phyloP scores from a whole-genome alignment of 257 asterid species.

The Nicotiana undulata region DNA sequence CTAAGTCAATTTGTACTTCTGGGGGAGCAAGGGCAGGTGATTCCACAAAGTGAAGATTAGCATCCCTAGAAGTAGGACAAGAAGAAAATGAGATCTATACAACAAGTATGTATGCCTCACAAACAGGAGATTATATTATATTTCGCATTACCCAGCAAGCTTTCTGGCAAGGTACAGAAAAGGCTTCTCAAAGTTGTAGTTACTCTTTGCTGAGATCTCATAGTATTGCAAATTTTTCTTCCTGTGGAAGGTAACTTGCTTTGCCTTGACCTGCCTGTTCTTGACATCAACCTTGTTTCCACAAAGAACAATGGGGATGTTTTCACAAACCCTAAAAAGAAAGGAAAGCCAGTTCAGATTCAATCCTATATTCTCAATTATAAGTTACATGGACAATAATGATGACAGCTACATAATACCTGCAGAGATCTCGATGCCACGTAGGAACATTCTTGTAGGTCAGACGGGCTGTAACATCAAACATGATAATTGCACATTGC shows the following conservation, averaged over 20 bases:
- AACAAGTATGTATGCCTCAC: neutral
- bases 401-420: slow-evolving; percentile 21
- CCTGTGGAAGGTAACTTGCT: slow-evolving; percentile 71
- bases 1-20: slow-evolving; percentile 51
- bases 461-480: slow-evolving; percentile 72
- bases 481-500: slow-evolving; percentile 79
- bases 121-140: neutral
- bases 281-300: slow-evolving; percentile 81
- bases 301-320: slow-evolving; percentile 61
- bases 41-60: slow-evolving; percentile 59
- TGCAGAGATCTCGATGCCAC: slow-evolving; percentile 81
- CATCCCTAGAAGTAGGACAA: slow-evolving; percentile 28
- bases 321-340: slow-evolving; percentile 52
- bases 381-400: neutral
- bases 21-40: slow-evolving; percentile 75
- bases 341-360: neutral
- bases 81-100: neutral
- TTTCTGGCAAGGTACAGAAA: slow-evolving; percentile 60
- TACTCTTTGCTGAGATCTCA: slow-evolving; percentile 75
- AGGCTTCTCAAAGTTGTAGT: slow-evolving; percentile 83
- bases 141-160: slow-evolving; percentile 52
- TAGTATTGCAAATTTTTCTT: slow-evolving; percentile 67
- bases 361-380: neutral
- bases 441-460: slow-evolving; percentile 82
- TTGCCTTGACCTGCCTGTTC: slow-evolving; percentile 74